Percentiles rank a stretch among this genome's conserved stretches.
phyloP scores from a whole-genome alignment of 2,329 filamentous ascomycete species.

The Sclerotinia subarctica region DNA sequence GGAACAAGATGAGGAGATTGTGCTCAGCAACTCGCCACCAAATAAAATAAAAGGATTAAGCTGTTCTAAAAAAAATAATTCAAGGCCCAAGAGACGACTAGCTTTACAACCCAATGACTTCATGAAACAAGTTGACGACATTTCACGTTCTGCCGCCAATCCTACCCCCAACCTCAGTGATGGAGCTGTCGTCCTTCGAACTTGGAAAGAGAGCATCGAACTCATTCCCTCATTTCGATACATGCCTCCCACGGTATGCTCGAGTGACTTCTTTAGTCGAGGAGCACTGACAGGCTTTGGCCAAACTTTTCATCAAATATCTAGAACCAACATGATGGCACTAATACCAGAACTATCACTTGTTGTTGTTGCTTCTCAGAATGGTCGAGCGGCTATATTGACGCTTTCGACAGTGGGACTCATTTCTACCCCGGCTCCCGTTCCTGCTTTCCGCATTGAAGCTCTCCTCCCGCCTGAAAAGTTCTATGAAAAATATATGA shows the following conservation, averaged over 20 bases:
- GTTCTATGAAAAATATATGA: neutral
- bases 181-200: slow-evolving; percentile 23
- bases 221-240: slow-evolving; percentile 19
- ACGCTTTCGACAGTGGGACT: slow-evolving; percentile 51
- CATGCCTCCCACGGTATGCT: slow-evolving; percentile 28
- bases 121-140: neutral
- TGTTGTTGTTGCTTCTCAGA: slow-evolving; percentile 63
- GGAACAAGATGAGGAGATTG: neutral
- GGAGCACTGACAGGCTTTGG: neutral
- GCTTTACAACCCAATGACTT: neutral
- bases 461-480: slow-evolving; percentile 46
- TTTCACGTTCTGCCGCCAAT: neutral
- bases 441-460: slow-evolving; percentile 50
- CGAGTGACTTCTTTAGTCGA: neutral
- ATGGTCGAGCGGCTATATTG: slow-evolving; percentile 62
- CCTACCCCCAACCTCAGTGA: neutral
- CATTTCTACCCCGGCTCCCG: slow-evolving; percentile 17
- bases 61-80: neutral
- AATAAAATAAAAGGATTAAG: neutral
- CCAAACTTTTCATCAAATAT: neutral
- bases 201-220: slow-evolving; percentile 26
- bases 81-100: neutral
- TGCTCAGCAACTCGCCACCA: neutral
- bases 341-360: slow-evolving; percentile 69
- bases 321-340: slow-evolving; percentile 58